Conservation (phyloP, 2,329 filamentous ascomycete genomes). For the Fusarium tuaranense region DNA sequence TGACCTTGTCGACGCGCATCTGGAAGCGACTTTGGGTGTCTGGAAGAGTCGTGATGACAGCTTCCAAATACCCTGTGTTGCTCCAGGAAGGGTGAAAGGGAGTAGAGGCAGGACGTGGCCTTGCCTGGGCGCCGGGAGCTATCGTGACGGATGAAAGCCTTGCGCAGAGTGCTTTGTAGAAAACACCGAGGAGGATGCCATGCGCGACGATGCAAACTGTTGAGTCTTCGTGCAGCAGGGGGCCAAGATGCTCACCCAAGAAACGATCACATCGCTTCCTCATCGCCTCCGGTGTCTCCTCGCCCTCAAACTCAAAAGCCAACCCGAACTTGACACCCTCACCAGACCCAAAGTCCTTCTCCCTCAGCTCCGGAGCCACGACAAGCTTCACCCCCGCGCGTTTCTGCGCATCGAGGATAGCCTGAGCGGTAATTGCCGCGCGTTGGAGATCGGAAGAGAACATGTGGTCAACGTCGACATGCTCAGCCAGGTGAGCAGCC, state of each 20-base stretch:
- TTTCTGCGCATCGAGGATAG: constrained; percentile 69
- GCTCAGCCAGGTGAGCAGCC: constrained; percentile 68
- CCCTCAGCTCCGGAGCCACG: constrained; percentile 65
- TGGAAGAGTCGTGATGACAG: constrained; percentile 28
- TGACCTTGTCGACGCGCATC: constrained; percentile 69
- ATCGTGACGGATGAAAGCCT: constrained; percentile 55
- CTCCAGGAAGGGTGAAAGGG: constrained; percentile 56
- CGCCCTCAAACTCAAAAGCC: constrained; percentile 56
- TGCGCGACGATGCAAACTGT: constrained; percentile 74
- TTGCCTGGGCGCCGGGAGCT: constrained; percentile 24
- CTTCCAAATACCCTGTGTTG: constrained; percentile 64
- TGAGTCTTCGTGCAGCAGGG: constrained; percentile 51
- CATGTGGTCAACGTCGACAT: constrained; percentile 65
- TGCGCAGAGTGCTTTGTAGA: constrained; percentile 73
- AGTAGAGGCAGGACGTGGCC: constrained; percentile 17
- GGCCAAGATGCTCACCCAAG: constrained; percentile 71
- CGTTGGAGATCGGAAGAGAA: constrained; percentile 85
- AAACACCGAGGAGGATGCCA: constrained; percentile 79
- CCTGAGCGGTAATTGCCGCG: constrained; percentile 77
- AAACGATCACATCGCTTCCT: constrained; percentile 72
- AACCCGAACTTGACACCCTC: constrained; percentile 72
- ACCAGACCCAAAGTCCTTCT: constrained; percentile 79
- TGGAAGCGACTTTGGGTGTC: constrained; percentile 35
- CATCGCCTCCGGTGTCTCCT: constrained; percentile 79
- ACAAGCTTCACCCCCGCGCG: constrained; percentile 33